Base-by-base conservation (phyloP, 2,329 filamentous ascomycete species). In the Fusarium sp. region DNA sequence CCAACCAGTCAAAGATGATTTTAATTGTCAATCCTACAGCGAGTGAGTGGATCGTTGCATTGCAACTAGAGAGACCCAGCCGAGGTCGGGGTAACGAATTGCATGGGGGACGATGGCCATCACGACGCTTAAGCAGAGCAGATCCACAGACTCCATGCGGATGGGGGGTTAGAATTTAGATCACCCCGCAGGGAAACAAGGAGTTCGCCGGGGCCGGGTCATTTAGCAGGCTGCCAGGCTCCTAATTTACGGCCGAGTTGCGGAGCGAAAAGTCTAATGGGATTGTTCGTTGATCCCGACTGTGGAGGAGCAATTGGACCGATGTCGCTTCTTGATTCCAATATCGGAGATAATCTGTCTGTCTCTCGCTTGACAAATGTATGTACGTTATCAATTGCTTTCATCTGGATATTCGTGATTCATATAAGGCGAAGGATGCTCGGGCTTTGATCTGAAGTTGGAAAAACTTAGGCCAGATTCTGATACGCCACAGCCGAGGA, bases 81-180 rank as follows among this genome's bases (percentile, higher is more conserved):
- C 71, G 71, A 74, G 71, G 72, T 74, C 72, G 71, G 71, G 55
- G 49, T 65, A 42, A 38, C 19, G 44, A 57, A 48, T 58, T 41
- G 25, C 62, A 60, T 37, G 62, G 44, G 35, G 48, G 46, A 67
- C 37, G 25, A 63, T 69, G 42, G n/a, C 46, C 41, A 63, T 42
- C 57, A 48, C 58, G 54, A 63, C 49, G 49, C 56, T 63, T 39
- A 49, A 46, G n/a, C 42, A 42, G 25, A 62, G 49, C 39, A 41
- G 60, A 46, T 60, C 66, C 54, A 63, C 60, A 44, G 12, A 45
- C 44, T 58, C 33, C 60, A 45, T 60, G 41, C 46, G 39, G 35
- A 56, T 66, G 37, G 29, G n/a, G 65, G 39, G n/a, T n/a, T n/a
- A n/a, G n/a, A n/a, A n/a, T n/a, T 65, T 54, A 56, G 57, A 52